Evolutionary conservation across 768 basidiomycete genomes (phyloP), one percentile per base, ranked within the genome.

Genomic region (Lepiota venenata): DNA sequence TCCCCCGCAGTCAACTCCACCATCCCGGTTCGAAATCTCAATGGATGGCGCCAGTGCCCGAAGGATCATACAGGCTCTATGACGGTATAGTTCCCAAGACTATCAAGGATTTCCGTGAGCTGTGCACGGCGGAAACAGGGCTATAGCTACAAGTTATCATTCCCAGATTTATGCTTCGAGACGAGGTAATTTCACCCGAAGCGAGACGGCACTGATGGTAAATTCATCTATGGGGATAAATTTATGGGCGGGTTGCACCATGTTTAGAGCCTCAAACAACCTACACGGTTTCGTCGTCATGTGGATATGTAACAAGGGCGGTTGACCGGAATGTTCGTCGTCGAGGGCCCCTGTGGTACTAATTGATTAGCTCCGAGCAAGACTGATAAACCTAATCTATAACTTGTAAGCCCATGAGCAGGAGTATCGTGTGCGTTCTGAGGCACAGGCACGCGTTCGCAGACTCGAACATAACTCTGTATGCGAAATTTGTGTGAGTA

Each of bases 141-240:
- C 3, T 91, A 71, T 55, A 88, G 91, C 42, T 98, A 95, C 73
- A 45, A 68, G 47, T 85, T 59, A 73, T 94, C 63, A 92, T 93
- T 65, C 88, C 87, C 18, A 42, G 63, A 39, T 94, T 93, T 73
- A 93, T 93, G 90, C 77, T 92, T 54, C 93, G 95, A 69, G 93
- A 91, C 21, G 93, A n/a, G n/a, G 93, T 53, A 92, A 94, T 67
- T 96, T 95, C 69, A 88, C 85, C 58, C 61, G 54, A 15, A 64
- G 69, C 25, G 72, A 88, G n/a, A n/a, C 56, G 90, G 90, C 15
- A 89, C 87, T 9, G 91, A 90, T 56, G 91, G 90, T 44, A 88
- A 85, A 70, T 87, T 84, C 20, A 89, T 89, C 66, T 89, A 87
- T 56, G 88, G 88, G 58, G 73, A 74, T 43, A 84, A 81, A 63